Percentiles rank a stretch among this genome's conserved stretches.
phyloP scores from a whole-genome alignment of 2,329 filamentous ascomycete genomes.

The Penicillium polonicum region DNA sequence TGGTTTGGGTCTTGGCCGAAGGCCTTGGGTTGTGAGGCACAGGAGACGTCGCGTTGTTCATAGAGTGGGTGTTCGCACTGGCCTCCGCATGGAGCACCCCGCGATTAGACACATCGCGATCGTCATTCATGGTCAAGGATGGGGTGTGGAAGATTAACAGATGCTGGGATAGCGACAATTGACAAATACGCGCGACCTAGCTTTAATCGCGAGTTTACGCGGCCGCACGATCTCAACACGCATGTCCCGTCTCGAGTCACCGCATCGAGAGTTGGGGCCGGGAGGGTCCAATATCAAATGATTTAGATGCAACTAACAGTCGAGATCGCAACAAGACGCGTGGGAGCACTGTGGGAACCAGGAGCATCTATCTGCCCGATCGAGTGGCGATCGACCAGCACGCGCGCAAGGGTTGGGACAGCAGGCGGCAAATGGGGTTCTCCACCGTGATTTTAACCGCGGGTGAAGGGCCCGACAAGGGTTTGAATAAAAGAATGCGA shows the following conservation, averaged over 20 bases:
- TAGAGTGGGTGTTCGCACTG: constrained; percentile 15
- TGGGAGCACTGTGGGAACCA: constrained; percentile 10
- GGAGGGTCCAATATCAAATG: constrained; percentile 21
- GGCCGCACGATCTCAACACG: constrained; percentile 21
- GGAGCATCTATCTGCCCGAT: constrained; percentile 23
- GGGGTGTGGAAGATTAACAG: background rate
- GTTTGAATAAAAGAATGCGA: background rate
- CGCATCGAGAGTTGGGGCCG: constrained; percentile 21
- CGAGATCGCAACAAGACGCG: constrained; percentile 17
- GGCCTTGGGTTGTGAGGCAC: constrained; percentile 10
- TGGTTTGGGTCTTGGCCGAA: constrained; percentile 13
- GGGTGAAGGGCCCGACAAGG: background rate
- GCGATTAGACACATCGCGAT: constrained; percentile 14
- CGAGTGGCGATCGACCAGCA: constrained; percentile 26
- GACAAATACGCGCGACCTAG: constrained; percentile 14
- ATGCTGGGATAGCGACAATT: background rate
- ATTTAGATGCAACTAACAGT: constrained; percentile 14
- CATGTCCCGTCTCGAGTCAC: constrained; percentile 20
- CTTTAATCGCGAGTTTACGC: constrained; percentile 19
- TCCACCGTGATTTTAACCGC: background rate
- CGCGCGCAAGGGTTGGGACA: constrained; percentile 22
- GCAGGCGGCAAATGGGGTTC: constrained; percentile 20
- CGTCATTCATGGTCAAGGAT: constrained; percentile 19
- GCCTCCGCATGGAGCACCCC: constrained; percentile 20
- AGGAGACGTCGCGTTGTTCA: constrained; percentile 15